Evolutionary conservation across 306 rosid species (phyloP), one percentile per base, ranked within the genome.

Genomic region (Urtica urens): DNA sequence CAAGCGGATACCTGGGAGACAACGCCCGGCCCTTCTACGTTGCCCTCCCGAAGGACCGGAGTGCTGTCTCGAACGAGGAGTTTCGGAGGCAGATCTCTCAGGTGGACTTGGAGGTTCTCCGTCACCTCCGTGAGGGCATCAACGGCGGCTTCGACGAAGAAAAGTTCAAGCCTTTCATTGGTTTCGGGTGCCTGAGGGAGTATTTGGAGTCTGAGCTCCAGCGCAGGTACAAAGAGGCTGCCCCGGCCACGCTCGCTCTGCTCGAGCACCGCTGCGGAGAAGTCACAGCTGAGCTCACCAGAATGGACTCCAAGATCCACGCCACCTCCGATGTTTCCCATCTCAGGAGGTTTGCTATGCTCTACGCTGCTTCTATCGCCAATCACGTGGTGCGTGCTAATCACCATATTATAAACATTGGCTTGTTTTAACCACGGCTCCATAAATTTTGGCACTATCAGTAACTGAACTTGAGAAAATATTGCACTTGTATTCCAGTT

Each of bases 221-320:
- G 68, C 84, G 77, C 75, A 81, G 82, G 60, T 90, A 84, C 76
- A 90, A 90, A 78, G 97, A 90, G 64, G 97, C 97, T 23, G 92
- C 93, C 3, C 97, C 97, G 46, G 86, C 95, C 59, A 90, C 97
- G 27, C 86, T 90, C 39, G 93, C 97, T 40, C 63, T 90, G 77
- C 93, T 90, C 35, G 97, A 90, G 75, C 94, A 90, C 55, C 95
- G 97, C 48, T 90, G 95, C 64, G 45, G 70, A 66, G 95, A 84
- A 68, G 82, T 84, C 55, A 60, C 71, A 34, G 57, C 49, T 49
- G 97, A 81, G 41, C 74, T 90, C 49, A 53, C 73, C 43, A 64
- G 64, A 61, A 66, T 90, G 81, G 94, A 81, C 42, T 62, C 81
- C 7, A 81, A 84, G 58, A 77, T 90, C 46, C 80, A 70, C 65